A percentile compares a stretch with the other conserved stretches of the same genome.
Conservation (phyloP, 164 flowering plant genomes). For the Macadamia integrifolia region DNA sequence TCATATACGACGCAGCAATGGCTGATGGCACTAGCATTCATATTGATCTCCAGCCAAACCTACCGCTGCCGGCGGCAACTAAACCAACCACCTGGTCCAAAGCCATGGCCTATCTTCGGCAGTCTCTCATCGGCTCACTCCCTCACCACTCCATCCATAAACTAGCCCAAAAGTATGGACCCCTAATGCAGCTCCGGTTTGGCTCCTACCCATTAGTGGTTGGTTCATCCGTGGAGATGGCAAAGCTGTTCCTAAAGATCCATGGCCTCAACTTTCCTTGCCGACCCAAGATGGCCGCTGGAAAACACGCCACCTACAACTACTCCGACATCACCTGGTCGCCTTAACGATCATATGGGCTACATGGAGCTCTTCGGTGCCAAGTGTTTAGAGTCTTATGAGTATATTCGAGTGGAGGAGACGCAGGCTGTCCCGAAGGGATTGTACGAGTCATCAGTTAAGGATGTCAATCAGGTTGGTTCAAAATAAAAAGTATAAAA, state of each 20-base stretch:
- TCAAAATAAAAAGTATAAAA: no score
- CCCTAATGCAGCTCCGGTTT: constrained; percentile 52
- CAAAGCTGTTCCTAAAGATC: constrained; percentile 53
- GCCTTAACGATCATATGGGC: constrained; percentile 79
- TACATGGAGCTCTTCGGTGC: constrained; percentile 68
- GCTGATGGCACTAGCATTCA: no score
- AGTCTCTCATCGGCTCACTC: no score
- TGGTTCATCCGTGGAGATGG: constrained; percentile 69
- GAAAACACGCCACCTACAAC: constrained; percentile 64
- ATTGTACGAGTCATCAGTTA: constrained; percentile 13
- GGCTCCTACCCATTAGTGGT: constrained; percentile 64
- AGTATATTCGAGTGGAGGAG: constrained; percentile 66
- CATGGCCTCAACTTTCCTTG: constrained; percentile 49
- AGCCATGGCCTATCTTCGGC: no score
- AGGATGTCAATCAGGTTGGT: no score
- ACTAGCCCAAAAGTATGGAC: no score
- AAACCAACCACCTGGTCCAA: no score
- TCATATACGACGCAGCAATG: no score
- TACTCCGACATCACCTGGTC: constrained; percentile 75
- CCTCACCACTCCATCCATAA: no score
- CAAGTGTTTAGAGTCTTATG: constrained; percentile 53
- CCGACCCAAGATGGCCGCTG: constrained; percentile 73
- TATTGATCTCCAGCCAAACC: no score
- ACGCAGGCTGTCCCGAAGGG: constrained; percentile 17
- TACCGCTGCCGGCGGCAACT: no score